Base-by-base conservation (phyloP, 768 basidiomycete species). In the Floccularia luteovirens region DNA sequence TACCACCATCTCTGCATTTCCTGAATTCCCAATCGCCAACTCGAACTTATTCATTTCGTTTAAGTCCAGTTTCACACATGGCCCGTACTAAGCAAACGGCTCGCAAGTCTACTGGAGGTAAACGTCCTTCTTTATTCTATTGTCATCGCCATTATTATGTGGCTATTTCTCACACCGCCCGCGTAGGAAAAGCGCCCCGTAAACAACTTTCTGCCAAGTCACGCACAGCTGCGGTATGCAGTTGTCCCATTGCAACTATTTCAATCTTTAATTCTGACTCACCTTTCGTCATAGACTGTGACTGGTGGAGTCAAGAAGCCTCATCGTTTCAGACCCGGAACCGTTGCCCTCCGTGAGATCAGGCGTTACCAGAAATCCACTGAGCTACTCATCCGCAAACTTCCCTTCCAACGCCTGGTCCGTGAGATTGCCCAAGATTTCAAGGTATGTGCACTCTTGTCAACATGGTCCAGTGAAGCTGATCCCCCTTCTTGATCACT, bases 221-320 rank as follows among this genome's bases (percentile, higher is more conserved):
- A 43, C 70, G 77, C 42, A 79, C 77, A 61, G 71, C 72, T n/a
- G 69, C 73, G 11, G 49, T 66, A 5, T 67, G 70, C 33, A 46
- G 67, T 60, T 11, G 3, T 17, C 27, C 24, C 30, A 1, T 34
- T 4, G 12, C 17, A 14, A 24, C 24, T 11, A 24, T 12, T 12
- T 21, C 14, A 20, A 4, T 25, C 23, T 16, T 17, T 37, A 8
- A 19, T 14, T 30, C 36, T 23, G 14, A 44, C 30, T 42, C 36
- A 37, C 43, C 30, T 30, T 27, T 5, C 25, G 8, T 44, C 20
- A 42, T 43, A 70, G 69, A 64, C 62, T 42, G 62, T 79, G 59
- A n/a, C n/a, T n/a, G n/a, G n/a, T n/a, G n/a, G n/a, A n/a, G 79
- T 86, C 59, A 86, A 85, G 77, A 84, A 83, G 66, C 82, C 82